Percentiles rank a stretch among this genome's conserved stretches.
These are phyloP conservation scores for Fraxinus dipetala DNA, from an alignment of 305 asterid species.

Conservation along the genomic window DNA sequence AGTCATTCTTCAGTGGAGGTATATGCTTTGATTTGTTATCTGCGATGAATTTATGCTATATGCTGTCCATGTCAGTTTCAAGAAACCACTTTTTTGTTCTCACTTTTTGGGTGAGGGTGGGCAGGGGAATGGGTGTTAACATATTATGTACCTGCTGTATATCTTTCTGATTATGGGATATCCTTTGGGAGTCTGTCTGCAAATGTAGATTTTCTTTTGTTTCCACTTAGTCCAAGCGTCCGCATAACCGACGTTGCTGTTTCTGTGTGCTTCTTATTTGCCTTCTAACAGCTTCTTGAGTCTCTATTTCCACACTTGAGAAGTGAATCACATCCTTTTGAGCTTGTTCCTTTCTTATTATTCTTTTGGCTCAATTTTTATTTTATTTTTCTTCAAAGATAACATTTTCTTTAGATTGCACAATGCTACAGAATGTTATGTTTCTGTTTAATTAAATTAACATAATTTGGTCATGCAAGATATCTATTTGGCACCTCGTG, in stretches of 20 bases:
- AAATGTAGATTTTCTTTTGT: background rate
- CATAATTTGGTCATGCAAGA: background rate
- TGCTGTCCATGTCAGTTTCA: slow-evolving; percentile 12
- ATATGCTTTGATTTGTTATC: slow-evolving; percentile 16
- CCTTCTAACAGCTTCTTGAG: background rate
- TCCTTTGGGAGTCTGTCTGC: background rate
- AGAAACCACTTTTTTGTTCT: background rate
- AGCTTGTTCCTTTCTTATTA: background rate
- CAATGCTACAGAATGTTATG: slow-evolving; percentile 15
- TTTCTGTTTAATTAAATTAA: slow-evolving; percentile 9
- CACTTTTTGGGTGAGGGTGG: slow-evolving; percentile 1
- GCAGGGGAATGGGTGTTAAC: slow-evolving; percentile 12
- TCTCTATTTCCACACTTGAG: background rate
- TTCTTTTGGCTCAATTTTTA: background rate
- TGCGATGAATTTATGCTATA: slow-evolving; percentile 14
- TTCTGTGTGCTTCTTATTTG: background rate
- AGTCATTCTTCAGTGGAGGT: slow-evolving; percentile 96
- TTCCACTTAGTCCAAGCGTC: background rate
- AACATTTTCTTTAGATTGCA: slow-evolving; percentile 7
- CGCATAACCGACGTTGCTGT: background rate
- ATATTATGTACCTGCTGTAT: background rate
- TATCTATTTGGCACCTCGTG: slow-evolving; percentile 9
- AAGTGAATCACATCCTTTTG: slow-evolving; percentile 9
- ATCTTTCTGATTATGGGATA: background rate
- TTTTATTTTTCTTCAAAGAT: background rate